Evolutionary conservation across 345 rosid species (phyloP).

Genomic region (Dipteronia dyeriana): DNA sequence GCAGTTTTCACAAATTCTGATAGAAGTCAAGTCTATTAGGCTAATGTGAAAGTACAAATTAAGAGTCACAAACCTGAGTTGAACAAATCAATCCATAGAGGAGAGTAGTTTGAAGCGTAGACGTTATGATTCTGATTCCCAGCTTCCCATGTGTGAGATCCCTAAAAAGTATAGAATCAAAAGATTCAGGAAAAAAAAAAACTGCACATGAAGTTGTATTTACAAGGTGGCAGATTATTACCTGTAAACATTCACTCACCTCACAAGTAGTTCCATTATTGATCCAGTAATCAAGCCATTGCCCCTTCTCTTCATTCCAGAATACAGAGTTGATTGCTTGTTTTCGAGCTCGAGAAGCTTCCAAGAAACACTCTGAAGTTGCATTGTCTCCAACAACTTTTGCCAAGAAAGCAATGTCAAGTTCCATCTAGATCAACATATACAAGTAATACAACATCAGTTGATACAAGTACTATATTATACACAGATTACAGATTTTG

Average conservation of each 20-base stretch:
- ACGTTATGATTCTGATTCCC: constrained; percentile 59
- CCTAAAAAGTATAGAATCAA: constrained; percentile 34
- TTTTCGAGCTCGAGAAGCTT: constrained; percentile 62
- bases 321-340: constrained; percentile 58
- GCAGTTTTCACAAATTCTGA: neutral
- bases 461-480: constrained; percentile 3
- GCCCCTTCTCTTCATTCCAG: constrained; percentile 75
- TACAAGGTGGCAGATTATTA: neutral
- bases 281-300: constrained; percentile 93
- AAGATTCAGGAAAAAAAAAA: neutral
- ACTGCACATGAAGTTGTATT: neutral
- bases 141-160: constrained; percentile 55
- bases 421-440: constrained; percentile 73
- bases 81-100: constrained; percentile 75
- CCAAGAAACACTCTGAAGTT: constrained; percentile 42
- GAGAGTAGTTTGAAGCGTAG: constrained; percentile 82
- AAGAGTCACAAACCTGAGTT: constrained; percentile 57
- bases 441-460: neutral
- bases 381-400: constrained; percentile 47
- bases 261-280: constrained; percentile 20
- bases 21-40: neutral
- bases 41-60: neutral
- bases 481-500: neutral
- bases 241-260: constrained; percentile 29
- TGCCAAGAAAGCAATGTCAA: constrained; percentile 72